Evolutionary conservation across 805 yeast genomes (phyloP), one percentile per base, ranked within the genome.

Genomic region (Kazachstania martiniae): DNA sequence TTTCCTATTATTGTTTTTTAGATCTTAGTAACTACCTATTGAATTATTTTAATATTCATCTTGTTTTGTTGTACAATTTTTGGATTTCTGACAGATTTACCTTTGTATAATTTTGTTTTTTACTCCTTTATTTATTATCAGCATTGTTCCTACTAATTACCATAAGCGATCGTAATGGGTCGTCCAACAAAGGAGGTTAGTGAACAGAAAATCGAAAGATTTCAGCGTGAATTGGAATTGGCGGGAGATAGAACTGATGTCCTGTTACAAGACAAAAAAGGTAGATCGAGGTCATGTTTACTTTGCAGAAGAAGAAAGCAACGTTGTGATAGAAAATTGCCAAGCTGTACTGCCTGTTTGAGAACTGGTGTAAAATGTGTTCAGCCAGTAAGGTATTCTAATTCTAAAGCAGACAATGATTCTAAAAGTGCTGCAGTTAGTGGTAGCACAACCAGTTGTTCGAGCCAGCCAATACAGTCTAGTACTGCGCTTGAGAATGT

Each of bases 321-420:
- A 44, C 70, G 72, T 46, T 76, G 84, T 56, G 82, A 77, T 42
- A 81, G 74, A 35, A 61, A 77, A 29, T 51, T 68, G 9, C 83
- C 83, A 5, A 62, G 72, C 30, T 76, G 84, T 44, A 71, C 81
- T 4, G 73, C 75, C 26, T 77, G 84, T 55, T 56, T 75, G 33
- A 74, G 74, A 44, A 77, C 82, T 1, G 74, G 72, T 21, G 73
- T 67, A 5, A 58, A 65, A 37, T 76, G 84, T 49, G 61, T 74
- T 5, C 78, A 76, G 48, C 85, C 85, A 0, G 74, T 70, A 4
- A 65, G 73, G 32, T 75, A 75, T 40, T 65, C 12, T 10, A 35
- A 21, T 24, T 19, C 31, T 8, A 10, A 35, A 3, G 33, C 27
- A 25, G 25, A 28, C 18, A 27, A 32, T 21, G 27, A 27, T n/a